Conservation (phyloP, 169 alveolate species). For the Plasmodium cynomolgi region DNA sequence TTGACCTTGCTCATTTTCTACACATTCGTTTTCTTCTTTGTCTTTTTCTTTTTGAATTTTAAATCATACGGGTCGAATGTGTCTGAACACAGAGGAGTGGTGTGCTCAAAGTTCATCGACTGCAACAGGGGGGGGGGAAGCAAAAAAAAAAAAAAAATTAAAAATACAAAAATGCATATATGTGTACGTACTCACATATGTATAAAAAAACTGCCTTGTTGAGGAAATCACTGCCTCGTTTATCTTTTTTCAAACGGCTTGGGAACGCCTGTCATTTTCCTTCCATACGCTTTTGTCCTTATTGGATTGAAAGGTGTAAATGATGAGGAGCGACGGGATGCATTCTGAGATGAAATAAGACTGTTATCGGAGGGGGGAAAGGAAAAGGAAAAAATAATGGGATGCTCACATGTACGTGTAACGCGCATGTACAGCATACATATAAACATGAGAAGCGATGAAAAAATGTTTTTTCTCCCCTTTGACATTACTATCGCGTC, state of each 20-base stretch:
- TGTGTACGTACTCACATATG: background rate
- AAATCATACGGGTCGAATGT: constrained; percentile 38
- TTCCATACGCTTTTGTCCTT: constrained; percentile 44
- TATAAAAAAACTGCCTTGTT: background rate
- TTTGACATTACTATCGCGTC: constrained; percentile 37
- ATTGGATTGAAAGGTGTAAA: constrained; percentile 40
- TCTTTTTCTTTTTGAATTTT: constrained; percentile 27
- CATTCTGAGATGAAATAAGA: constrained; percentile 57
- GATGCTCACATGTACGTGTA: background rate
- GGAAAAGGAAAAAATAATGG: background rate
- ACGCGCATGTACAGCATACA: background rate
- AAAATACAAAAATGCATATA: background rate
- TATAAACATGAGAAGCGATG: background rate
- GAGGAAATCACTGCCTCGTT: background rate
- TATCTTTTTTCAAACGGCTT: background rate
- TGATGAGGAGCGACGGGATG: constrained; percentile 50
- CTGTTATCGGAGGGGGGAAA: background rate
- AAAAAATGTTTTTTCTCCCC: background rate
- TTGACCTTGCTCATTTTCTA: background rate
- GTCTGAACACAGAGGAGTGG: constrained; percentile 66
- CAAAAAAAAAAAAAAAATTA: background rate
- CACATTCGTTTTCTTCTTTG: constrained; percentile 11
- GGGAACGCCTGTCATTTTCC: background rate
- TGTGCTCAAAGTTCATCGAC: constrained; percentile 31
- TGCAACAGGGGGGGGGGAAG: background rate